A percentile compares a stretch with the other conserved stretches of the same genome.
Evolutionary conservation across 1,139 yeast genomes (phyloP).

Genomic region (Yarrowia galli): DNA sequence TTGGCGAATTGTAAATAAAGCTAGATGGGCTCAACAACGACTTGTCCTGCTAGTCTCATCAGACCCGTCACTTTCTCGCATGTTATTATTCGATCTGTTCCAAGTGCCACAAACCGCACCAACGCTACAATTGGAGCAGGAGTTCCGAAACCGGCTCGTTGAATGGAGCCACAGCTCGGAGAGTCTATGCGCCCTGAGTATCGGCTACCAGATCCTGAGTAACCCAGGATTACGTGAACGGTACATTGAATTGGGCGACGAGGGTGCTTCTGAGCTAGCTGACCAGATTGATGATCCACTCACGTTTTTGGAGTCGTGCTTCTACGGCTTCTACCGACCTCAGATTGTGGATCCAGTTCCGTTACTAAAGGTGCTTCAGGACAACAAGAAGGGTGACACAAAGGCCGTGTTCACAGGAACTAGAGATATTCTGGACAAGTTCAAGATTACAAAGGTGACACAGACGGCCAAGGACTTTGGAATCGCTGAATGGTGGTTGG

Average conservation of each 20-base stretch:
- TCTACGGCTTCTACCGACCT: constrained; percentile 25
- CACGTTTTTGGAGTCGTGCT: constrained; percentile 15
- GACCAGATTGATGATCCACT: constrained; percentile 9
- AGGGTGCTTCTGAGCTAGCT: constrained; percentile 2
- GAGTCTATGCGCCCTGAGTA: constrained; percentile 21
- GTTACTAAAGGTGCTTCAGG: constrained; percentile 5
- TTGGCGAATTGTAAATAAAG: constrained; percentile 7
- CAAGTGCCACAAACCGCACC: constrained; percentile 1
- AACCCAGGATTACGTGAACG: constrained; percentile 9
- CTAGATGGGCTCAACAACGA: constrained; percentile 6
- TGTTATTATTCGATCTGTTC: constrained; percentile 9
- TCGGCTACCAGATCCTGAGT: constrained; percentile 20
- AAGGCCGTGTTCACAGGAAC: not conserved
- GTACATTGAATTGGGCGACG: constrained; percentile 14
- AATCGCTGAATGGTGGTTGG: constrained; percentile 15
- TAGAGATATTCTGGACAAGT: constrained; percentile 9
- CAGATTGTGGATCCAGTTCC: constrained; percentile 27
- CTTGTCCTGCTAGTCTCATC: constrained; percentile 3
- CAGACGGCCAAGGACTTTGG: constrained; percentile 9
- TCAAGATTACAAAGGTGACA: constrained; percentile 4
- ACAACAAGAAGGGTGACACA: not conserved
- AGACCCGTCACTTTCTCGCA: not conserved
- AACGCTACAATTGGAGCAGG: constrained; percentile 20
- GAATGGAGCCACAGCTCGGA: constrained; percentile 27
- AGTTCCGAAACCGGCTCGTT: constrained; percentile 10